Conservation (phyloP, 192 early-diverging fungal genomes). For the Linnemannia hyalina region DNA sequence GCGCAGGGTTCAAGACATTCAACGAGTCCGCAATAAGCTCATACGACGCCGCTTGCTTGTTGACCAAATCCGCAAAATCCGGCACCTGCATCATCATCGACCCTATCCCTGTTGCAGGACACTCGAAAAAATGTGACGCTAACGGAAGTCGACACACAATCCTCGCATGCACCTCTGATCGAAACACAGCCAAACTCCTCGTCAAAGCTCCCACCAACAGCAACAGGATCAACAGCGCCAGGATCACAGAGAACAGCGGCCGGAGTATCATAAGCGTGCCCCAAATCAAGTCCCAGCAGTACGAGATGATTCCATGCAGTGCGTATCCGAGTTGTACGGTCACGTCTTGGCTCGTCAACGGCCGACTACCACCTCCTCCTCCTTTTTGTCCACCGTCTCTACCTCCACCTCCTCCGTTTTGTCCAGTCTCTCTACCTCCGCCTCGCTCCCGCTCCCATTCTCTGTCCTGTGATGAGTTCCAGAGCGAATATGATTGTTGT, state of each 20-base stretch:
- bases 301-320: slow-evolving; percentile 16
- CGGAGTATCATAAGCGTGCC: slow-evolving; percentile 37
- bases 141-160: slow-evolving; percentile 24
- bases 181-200: slow-evolving; percentile 13
- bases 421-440: neutral
- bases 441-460: neutral
- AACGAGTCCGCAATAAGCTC: slow-evolving; percentile 55
- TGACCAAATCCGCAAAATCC: slow-evolving; percentile 63
- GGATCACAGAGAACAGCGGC: slow-evolving; percentile 33
- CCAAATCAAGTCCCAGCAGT: slow-evolving; percentile 18
- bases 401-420: neutral
- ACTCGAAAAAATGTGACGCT: slow-evolving; percentile 6
- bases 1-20: slow-evolving; percentile 34
- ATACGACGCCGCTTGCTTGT: slow-evolving; percentile 61
- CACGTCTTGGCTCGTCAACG: slow-evolving; percentile 1
- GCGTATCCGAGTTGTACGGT: slow-evolving; percentile 19
- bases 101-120: neutral
- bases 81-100: slow-evolving; percentile 52
- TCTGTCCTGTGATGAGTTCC: neutral
- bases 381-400: neutral
- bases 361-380: neutral
- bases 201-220: slow-evolving; percentile 5
- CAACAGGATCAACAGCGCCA: slow-evolving; percentile 4
- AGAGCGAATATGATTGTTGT: slow-evolving; percentile 2
- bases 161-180: slow-evolving; percentile 27